phyloP scores from a whole-genome alignment of 1,284 basidiomycete genomes.

The Gymnopus androsaceus region DNA sequence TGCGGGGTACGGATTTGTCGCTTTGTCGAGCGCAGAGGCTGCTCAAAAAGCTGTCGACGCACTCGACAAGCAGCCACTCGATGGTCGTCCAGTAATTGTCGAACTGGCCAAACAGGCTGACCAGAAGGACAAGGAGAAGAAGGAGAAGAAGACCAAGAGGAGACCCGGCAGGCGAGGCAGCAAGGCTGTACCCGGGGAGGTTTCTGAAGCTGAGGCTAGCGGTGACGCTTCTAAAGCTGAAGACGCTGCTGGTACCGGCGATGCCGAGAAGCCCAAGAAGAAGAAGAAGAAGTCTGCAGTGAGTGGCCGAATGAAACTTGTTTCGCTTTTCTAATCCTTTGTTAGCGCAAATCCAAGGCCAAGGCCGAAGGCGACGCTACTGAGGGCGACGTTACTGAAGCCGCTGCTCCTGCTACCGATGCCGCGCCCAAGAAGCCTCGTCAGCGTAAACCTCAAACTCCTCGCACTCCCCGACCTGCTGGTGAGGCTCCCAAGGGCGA shows the following conservation, averaged over 20 bases:
- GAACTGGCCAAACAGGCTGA: slow-evolving; percentile 88
- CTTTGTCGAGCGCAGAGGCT: slow-evolving; percentile 77
- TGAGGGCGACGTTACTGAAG: slow-evolving; percentile 40
- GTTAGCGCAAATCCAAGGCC: slow-evolving; percentile 62
- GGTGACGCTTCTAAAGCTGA: slow-evolving; percentile 65
- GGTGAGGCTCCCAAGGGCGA: slow-evolving; percentile 80
- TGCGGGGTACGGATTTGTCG: slow-evolving; percentile 91
- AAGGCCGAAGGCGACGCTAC: slow-evolving; percentile 46
- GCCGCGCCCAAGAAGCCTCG: slow-evolving; percentile 50
- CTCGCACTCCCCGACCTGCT: slow-evolving; percentile 60
- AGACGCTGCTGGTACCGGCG: slow-evolving; percentile 49
- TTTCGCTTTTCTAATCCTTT: slow-evolving; percentile 20
- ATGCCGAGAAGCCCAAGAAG: slow-evolving; percentile 75
- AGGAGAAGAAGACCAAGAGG: slow-evolving; percentile 74
- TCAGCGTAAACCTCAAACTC: slow-evolving; percentile 60
- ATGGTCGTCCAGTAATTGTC: slow-evolving; percentile 84
- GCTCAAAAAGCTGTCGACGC: slow-evolving; percentile 84
- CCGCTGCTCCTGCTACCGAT: slow-evolving; percentile 33
- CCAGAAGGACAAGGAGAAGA: slow-evolving; percentile 81
- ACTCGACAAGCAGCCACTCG: slow-evolving; percentile 86
- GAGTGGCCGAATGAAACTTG: slow-evolving; percentile 33
- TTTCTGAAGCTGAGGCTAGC: slow-evolving; percentile 82
- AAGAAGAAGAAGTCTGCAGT: slow-evolving; percentile 68
- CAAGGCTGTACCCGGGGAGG: slow-evolving; percentile 82
- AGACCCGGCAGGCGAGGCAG: slow-evolving; percentile 77